Evolutionary conservation across 2,329 filamentous ascomycete species (phyloP), one percentile per base, ranked within the genome.

Genomic region (Geosmithia putterillii): DNA sequence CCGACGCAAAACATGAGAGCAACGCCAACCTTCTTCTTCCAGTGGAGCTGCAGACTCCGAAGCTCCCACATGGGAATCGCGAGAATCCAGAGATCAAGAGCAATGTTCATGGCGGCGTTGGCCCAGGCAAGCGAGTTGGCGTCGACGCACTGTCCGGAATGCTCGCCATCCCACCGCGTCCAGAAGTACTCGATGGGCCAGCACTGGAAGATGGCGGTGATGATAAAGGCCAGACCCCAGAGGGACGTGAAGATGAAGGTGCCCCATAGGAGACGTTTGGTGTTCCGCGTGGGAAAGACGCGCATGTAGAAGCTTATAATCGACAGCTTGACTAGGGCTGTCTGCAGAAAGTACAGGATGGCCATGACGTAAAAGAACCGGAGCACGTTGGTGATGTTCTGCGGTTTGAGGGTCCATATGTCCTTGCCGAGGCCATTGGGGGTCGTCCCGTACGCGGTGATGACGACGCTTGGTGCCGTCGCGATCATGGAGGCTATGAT

Each of bases 271-370:
- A 69, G 40, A 6, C 55, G 57, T 14, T 62, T 61, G 9, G 73
- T 61, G 3, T 40, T 45, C 0, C 42, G 46, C 0, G 55, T 51
- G 0, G 70, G 70, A 47, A 79, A 79, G 44, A 78, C 69, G 42
- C 70, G 66, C 5, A 73, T 57, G 50, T 75, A 77, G 54, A 78
- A 75, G 50, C 71, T 62, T 1, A 78, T 56, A 20, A 79, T 59
- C 0, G 72, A 65, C 4, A 73, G 53, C 48, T 76, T 74, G 15
- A 71, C 59, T 21, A 72, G 54, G 2, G 66, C 57, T 12, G 73
- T 53, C 15, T 67, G 56, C 3, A 56, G 42, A 50, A 74, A 72
- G 53, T 76, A 74, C 19, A 71, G 42, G 7, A 60, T 47, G 22
- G 66, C 63, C 50, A 62, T 58, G 46, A 62, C 51, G 48, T 66